Evolutionary conservation across 129 eudicot species (phyloP).

Genomic region (carrot (Daucus carota)): DNA sequence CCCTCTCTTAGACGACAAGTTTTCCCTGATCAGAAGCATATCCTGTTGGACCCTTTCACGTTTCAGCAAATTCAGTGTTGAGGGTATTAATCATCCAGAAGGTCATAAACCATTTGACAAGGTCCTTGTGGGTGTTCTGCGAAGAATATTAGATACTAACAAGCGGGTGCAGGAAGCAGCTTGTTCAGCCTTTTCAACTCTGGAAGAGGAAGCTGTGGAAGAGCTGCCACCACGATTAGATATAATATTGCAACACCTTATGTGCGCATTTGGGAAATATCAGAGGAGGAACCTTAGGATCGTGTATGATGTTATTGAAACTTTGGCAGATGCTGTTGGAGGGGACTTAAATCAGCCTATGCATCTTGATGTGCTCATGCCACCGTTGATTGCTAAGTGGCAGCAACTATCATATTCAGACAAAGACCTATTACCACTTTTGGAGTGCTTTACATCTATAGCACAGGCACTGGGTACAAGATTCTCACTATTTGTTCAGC

Average conservation of each 20-base stretch:
- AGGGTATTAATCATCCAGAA: slow-evolving; percentile 64
- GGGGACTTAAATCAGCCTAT: slow-evolving; percentile 84
- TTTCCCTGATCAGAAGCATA: slow-evolving; percentile 89
- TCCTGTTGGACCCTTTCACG: slow-evolving; percentile 99
- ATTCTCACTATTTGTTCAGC: slow-evolving; percentile 79
- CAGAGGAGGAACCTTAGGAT: slow-evolving; percentile 95
- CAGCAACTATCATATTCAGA: slow-evolving; percentile 83
- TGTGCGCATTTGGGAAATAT: slow-evolving; percentile 88
- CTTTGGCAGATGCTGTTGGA: slow-evolving; percentile 99
- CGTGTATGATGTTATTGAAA: slow-evolving; percentile 94
- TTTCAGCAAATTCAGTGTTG: slow-evolving; percentile 81
- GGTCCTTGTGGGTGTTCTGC: slow-evolving; percentile 68
- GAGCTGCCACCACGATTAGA: slow-evolving; percentile 74
- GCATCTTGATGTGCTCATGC: slow-evolving; percentile 87
- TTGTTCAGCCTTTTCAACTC: slow-evolving; percentile 98
- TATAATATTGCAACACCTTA: slow-evolving; percentile 74
- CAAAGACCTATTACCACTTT: slow-evolving; percentile 91
- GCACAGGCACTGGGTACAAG: slow-evolving; percentile 97
- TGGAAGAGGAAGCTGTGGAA: slow-evolving; percentile 98
- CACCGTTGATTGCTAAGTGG: slow-evolving; percentile 96
- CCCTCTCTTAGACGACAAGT: slow-evolving; percentile 95
- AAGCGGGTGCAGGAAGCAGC: slow-evolving; percentile 99
- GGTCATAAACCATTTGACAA: slow-evolving; percentile 83
- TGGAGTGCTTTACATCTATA: slow-evolving; percentile 97
- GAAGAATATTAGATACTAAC: slow-evolving; percentile 85